A percentile compares a stretch with the other conserved stretches of the same genome.
These are phyloP conservation scores for Solanum pimpinellifolium DNA, from an alignment of 257 asterid species.

Conservation along the genomic window DNA sequence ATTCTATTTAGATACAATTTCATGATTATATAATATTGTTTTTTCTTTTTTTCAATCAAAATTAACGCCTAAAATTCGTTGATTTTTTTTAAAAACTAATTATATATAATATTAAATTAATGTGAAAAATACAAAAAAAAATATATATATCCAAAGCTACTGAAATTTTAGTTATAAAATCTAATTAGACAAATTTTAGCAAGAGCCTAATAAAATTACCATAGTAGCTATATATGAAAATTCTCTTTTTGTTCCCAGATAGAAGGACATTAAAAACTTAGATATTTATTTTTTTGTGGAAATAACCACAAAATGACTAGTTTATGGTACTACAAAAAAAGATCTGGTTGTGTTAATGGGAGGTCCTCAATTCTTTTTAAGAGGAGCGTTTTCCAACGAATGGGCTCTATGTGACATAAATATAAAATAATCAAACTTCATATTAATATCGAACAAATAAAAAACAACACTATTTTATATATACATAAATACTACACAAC, in stretches of 20 bases:
- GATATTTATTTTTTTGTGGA: too few species aligned
- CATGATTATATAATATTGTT: too few species aligned
- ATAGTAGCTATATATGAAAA: neutral
- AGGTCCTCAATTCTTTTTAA: neutral
- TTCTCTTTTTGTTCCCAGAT: too few species aligned
- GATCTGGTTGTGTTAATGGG: neutral
- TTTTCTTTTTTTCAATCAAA: neutral
- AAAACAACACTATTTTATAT: too few species aligned
- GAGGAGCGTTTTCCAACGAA: rapidly evolving
- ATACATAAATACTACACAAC: neutral
- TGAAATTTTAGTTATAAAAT: too few species aligned
- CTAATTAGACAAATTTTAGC: rapidly evolving
- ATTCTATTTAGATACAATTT: neutral
- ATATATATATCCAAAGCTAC: neutral
- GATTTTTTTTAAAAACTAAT: too few species aligned
- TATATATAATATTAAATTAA: too few species aligned
- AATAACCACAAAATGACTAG: neutral
- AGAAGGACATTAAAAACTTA: neutral
- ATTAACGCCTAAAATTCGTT: neutral
- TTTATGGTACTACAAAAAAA: neutral
- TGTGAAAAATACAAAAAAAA: neutral
- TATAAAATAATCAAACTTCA: too few species aligned
- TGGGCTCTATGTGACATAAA: rapidly evolving
- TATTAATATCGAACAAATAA: too few species aligned
- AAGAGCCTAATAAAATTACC: neutral